A percentile compares a stretch with the other conserved stretches of the same genome.
These are phyloP conservation scores for Talaromyces thailandensis DNA, from an alignment of 495 filamentous ascomycete genomes.

Conservation along the genomic window DNA sequence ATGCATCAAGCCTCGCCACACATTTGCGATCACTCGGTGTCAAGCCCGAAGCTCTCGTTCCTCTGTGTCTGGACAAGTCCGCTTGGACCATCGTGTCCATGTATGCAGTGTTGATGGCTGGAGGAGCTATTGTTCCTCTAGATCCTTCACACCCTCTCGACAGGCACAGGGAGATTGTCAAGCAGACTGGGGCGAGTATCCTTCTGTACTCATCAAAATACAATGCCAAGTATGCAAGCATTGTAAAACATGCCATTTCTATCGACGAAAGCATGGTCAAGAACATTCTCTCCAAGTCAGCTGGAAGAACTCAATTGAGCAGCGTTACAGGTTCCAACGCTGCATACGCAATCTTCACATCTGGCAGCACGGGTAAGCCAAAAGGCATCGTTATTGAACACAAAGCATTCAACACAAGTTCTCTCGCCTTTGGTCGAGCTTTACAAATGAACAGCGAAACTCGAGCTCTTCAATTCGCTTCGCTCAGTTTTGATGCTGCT, in stretches of 20 bases:
- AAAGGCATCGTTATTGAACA: constrained; percentile 45
- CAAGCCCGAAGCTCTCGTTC: constrained; percentile 38
- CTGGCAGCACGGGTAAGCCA: constrained; percentile 51
- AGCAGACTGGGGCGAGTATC: constrained; percentile 26
- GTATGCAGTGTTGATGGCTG: constrained; percentile 45
- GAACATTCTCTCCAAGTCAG: constrained; percentile 8
- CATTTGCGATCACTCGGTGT: constrained; percentile 39
- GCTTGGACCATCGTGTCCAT: constrained; percentile 44
- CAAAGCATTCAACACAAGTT: constrained; percentile 37
- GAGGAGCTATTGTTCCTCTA: constrained; percentile 49
- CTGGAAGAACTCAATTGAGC: background rate
- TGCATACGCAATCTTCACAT: constrained; percentile 37
- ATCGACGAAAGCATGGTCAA: constrained; percentile 29
- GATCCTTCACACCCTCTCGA: constrained; percentile 47
- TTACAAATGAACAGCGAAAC: constrained; percentile 26
- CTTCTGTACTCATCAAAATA: constrained; percentile 31
- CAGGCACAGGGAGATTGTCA: constrained; percentile 33
- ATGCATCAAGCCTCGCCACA: constrained; percentile 28
- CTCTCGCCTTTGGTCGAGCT: constrained; percentile 30
- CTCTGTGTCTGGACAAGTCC: constrained; percentile 50
- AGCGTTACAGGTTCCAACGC: constrained; percentile 20
- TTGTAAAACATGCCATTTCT: constrained; percentile 26
- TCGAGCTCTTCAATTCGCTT: constrained; percentile 45
- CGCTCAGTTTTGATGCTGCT: constrained; percentile 45
- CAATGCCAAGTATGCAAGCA: constrained; percentile 14